Percentiles rank a stretch among this genome's conserved stretches.
phyloP scores from a whole-genome alignment of 306 rosid genomes.

The Lagenaria siceraria region DNA sequence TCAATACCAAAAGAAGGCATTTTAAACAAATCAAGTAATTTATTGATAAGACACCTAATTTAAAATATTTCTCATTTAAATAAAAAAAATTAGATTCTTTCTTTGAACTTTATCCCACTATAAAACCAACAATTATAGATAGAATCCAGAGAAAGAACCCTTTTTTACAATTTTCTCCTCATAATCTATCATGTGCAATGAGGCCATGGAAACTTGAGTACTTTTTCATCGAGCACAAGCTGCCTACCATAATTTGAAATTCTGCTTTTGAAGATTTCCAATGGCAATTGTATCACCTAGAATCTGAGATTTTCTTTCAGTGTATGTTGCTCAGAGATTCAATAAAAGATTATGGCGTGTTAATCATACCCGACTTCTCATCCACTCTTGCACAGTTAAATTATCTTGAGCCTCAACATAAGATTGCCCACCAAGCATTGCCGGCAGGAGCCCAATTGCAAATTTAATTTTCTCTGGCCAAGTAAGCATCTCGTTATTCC shows the following conservation, averaged over 20 bases:
- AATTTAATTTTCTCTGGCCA: conserved; percentile 96
- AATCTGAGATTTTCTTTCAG: background rate
- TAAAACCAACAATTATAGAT: background rate
- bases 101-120: background rate
- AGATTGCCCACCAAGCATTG: conserved; percentile 89
- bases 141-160: background rate
- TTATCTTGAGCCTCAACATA: conserved; percentile 96
- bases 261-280: background rate
- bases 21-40: background rate
- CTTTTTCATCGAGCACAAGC: background rate
- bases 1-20: background rate
- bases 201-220: background rate
- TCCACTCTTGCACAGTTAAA: conserved; percentile 77
- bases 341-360: background rate
- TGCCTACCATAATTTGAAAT: background rate
- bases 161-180: background rate
- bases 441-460: conserved; percentile 93
- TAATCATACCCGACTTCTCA: conserved; percentile 69
- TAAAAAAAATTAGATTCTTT: background rate
- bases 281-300: background rate
- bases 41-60: background rate
- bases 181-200: background rate
- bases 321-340: background rate
- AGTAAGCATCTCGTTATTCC: conserved; percentile 92
- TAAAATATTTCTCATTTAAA: background rate